These are phyloP conservation scores for Boletus patriciae DNA, from an alignment of 768 basidiomycete genomes.

Conservation along the genomic window DNA sequence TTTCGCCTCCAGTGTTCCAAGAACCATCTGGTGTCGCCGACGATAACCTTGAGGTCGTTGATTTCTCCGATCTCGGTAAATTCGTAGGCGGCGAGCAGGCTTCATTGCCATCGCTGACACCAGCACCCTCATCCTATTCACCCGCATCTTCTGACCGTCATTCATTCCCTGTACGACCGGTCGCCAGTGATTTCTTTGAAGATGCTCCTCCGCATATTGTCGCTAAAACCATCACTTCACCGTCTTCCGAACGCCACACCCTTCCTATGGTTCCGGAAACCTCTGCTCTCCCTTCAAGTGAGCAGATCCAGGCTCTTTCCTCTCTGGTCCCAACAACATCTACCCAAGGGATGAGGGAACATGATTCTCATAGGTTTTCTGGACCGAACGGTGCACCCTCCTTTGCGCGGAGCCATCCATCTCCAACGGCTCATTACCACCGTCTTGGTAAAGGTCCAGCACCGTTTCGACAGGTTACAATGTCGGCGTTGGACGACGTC, in stretches of 20 bases:
- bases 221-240: constrained; percentile 36
- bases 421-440: constrained; percentile 18
- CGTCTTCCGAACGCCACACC: constrained; percentile 15
- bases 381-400: constrained; percentile 18
- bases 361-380: constrained; percentile 20
- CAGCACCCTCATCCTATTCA: constrained; percentile 22
- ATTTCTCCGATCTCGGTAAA: constrained; percentile 75
- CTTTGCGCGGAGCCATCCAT: constrained; percentile 18
- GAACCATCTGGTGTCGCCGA: constrained; percentile 45
- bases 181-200: constrained; percentile 76
- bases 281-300: constrained; percentile 4
- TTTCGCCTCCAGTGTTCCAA: constrained; percentile 37
- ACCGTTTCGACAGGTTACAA: constrained; percentile 50
- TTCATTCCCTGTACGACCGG: constrained; percentile 45
- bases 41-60: constrained; percentile 75
- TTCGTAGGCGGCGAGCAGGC: constrained; percentile 49
- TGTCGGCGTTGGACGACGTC: constrained; percentile 77
- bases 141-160: constrained; percentile 19
- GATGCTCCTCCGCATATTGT: constrained; percentile 39
- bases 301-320: constrained; percentile 7
- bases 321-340: background rate
- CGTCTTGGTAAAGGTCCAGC: constrained; percentile 24
- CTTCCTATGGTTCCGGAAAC: constrained; percentile 20
- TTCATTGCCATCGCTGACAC: constrained; percentile 2
- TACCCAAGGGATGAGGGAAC: constrained; percentile 18